Conservation (phyloP, 768 basidiomycete species). For the Tricholoma saponaceum region DNA sequence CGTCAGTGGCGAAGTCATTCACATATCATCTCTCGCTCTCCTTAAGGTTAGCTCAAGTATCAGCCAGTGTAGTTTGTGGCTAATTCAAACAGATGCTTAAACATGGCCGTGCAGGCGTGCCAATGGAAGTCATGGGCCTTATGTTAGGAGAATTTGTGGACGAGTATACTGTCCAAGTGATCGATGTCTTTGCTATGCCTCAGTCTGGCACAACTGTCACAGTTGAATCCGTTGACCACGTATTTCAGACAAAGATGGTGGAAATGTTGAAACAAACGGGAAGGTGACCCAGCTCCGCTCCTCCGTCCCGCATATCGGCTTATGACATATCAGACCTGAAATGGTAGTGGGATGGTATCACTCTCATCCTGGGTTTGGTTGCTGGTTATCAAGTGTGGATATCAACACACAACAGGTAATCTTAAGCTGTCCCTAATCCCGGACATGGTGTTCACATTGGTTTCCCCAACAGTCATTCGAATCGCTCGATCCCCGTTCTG, state of each 20-base stretch:
- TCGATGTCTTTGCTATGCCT: constrained; percentile 99
- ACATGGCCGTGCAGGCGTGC: constrained; percentile 97
- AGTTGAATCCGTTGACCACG: constrained; percentile 97
- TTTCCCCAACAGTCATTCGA: constrained; percentile 78
- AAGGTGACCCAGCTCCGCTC: constrained; percentile 47
- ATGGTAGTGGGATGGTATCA: constrained; percentile 99
- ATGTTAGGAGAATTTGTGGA: constrained; percentile 99
- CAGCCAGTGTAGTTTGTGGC: neutral
- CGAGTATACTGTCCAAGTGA: constrained; percentile 91
- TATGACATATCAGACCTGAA: constrained; percentile 62
- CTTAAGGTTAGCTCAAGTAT: constrained; percentile 65
- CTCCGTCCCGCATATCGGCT: neutral
- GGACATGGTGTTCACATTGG: constrained; percentile 8
- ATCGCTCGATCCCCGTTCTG: constrained; percentile 86
- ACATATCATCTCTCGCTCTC: constrained; percentile 95
- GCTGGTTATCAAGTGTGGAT: constrained; percentile 98
- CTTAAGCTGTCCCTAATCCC: constrained; percentile 1
- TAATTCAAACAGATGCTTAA: constrained; percentile 85
- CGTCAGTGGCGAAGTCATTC: constrained; percentile 85
- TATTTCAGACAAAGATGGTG: constrained; percentile 97
- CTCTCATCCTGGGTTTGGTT: constrained; percentile 99
- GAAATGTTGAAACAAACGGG: constrained; percentile 99
- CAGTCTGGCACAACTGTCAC: constrained; percentile 97
- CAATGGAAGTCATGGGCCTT: constrained; percentile 99
- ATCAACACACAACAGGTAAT: constrained; percentile 96